Evolutionary conservation across 345 rosid genomes (phyloP).

Genomic region (Rhodomyrtus tomentosa): DNA sequence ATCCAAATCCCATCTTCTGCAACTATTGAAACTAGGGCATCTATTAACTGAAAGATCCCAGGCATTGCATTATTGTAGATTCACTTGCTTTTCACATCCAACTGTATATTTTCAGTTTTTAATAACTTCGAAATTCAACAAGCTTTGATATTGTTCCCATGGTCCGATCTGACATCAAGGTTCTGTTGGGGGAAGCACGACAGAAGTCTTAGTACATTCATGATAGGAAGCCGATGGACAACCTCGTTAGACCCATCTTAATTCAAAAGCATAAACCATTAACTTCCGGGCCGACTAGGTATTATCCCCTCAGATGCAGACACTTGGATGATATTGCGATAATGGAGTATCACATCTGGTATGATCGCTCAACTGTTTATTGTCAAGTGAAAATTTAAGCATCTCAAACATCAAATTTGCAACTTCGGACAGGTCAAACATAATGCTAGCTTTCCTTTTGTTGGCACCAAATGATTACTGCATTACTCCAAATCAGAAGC

Average conservation of each 20-base stretch:
- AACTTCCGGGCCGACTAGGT: no score
- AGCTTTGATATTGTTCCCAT: background rate
- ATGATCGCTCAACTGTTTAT: background rate
- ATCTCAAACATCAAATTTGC: background rate
- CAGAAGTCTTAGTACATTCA: background rate
- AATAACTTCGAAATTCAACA: background rate
- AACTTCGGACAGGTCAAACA: background rate
- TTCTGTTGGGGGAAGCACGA: background rate
- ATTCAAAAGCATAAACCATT: background rate
- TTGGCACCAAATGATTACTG: background rate
- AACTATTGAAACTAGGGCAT: background rate
- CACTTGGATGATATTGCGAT: background rate
- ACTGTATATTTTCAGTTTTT: background rate
- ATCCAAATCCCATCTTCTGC: background rate
- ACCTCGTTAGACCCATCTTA: background rate
- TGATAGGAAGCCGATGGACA: background rate
- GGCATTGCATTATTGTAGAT: background rate
- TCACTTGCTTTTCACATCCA: background rate
- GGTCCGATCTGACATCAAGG: background rate
- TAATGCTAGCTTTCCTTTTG: background rate
- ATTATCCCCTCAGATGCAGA: background rate
- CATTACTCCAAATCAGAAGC: background rate
- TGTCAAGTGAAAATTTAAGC: background rate
- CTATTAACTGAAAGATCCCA: background rate
- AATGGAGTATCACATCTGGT: background rate